Evolutionary conservation across 2,329 filamentous ascomycete genomes (phyloP).

Genomic region (Xylaria hypoxylon): DNA sequence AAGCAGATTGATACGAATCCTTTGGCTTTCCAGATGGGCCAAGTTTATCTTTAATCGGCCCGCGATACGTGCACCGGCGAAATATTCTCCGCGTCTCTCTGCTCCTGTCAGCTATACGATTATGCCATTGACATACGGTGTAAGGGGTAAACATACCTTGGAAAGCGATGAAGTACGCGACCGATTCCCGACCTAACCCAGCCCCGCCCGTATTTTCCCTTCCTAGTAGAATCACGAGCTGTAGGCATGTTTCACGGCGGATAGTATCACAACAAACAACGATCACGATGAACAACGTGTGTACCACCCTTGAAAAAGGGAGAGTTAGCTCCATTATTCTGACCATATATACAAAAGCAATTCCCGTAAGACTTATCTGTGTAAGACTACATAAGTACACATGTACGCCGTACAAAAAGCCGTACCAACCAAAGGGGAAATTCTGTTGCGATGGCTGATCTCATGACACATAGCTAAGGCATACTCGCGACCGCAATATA

Average conservation of each 20-base stretch:
- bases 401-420: not conserved
- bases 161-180: not conserved
- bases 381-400: not conserved
- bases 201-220: not conserved
- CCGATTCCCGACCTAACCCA: not conserved
- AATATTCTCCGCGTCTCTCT: not conserved
- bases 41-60: not conserved
- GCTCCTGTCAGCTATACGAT: not conserved
- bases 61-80: not conserved
- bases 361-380: not conserved
- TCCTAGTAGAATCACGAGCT: conserved; percentile 1
- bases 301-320: not conserved
- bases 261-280: not conserved
- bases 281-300: not conserved
- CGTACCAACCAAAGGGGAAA: not conserved
- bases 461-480: not conserved
- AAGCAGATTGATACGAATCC: not conserved
- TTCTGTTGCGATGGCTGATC: not conserved
- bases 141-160: not conserved
- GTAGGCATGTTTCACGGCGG: conserved; percentile 7
- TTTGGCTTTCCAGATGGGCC: not conserved
- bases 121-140: not conserved
- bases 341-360: not conserved
- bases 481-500: not conserved
- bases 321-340: not conserved